Evolutionary conservation across 345 rosid genomes (phyloP).

Genomic region (Dipteronia sinensis): DNA sequence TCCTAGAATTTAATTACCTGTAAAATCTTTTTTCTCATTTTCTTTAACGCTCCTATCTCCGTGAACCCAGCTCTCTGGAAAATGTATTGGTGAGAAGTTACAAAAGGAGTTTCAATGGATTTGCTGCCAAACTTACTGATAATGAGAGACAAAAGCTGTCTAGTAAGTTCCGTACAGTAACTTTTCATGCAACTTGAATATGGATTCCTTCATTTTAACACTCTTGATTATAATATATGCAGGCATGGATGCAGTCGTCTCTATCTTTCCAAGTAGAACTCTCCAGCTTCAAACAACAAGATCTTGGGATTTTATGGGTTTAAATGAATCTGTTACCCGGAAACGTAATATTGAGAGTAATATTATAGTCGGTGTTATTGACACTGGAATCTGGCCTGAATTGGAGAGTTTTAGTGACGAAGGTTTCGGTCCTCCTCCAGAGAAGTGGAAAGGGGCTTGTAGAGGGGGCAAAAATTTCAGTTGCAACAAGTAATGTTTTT

Average conservation of each 20-base stretch:
- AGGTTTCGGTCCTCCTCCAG: slow-evolving; percentile 54
- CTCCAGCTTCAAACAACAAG: slow-evolving; percentile 40
- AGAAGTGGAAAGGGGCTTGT: slow-evolving; percentile 54
- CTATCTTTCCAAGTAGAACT: slow-evolving; percentile 38
- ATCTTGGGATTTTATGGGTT: slow-evolving; percentile 58
- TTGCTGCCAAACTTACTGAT: slow-evolving; percentile 47
- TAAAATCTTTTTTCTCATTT: background rate
- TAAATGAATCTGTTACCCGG: slow-evolving; percentile 12
- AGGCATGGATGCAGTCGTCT: slow-evolving; percentile 33
- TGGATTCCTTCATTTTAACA: background rate
- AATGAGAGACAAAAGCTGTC: slow-evolving; percentile 35
- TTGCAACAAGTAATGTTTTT: slow-evolving; percentile 46
- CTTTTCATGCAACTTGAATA: background rate
- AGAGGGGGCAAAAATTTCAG: slow-evolving; percentile 41
- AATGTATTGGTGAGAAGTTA: slow-evolving; percentile 38
- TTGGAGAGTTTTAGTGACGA: slow-evolving; percentile 44
- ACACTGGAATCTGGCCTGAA: slow-evolving; percentile 50
- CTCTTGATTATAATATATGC: background rate
- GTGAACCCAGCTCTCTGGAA: slow-evolving; percentile 11
- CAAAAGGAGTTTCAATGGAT: slow-evolving; percentile 50
- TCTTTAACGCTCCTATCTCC: background rate
- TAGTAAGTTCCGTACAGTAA: slow-evolving; percentile 21
- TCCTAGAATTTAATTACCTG: background rate
- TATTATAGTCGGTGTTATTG: slow-evolving; percentile 40
- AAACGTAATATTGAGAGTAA: slow-evolving; percentile 24